Evolutionary conservation across 495 filamentous ascomycete genomes (phyloP), one percentile per base, ranked within the genome.

Genomic region (Pseudevernia furfuracea): DNA sequence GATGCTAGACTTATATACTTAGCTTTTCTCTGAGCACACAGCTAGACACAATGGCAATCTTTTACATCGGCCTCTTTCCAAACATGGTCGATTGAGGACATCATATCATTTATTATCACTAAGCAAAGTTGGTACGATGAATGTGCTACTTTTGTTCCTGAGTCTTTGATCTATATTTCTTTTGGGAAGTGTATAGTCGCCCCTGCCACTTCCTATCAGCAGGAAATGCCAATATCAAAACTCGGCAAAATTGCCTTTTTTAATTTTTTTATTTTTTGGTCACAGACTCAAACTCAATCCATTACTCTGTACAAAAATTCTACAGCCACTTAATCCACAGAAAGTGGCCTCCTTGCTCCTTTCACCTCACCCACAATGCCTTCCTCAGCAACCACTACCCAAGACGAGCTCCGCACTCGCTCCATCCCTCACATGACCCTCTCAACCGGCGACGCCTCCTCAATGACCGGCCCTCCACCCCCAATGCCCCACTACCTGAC

Each of bases 361-460:
- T 30, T 9, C 25, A 15, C 10, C 48, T 2, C 11, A 52, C 46
- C n/a, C 39, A 60, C 52, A 55, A 55, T 55, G 52, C 17, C 52
- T 15, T 55, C 30, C 14, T 6, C 52, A 34, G 17, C 52, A 55
- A 55, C 3, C 52, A 55, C 30, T 30, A n/a, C 30, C 15, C 52
- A 55, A 34, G 30, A 55, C 7, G 52, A 55, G 49, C 81, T 89
- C 37, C 78, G 76, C 10, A 80, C 83, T 19, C 82, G 84, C 23
- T 66, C 77, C n/a, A 69, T 89, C 30, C 86, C 86, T 5, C 76
- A 81, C 49, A 87, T 89, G 82, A 72, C 70, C 1, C 75, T 89
- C 39, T 82, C 81, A 14, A 77, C 79, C 30, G 81, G 79, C 39
- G 74, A 75, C 23, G 60, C 78, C 28, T 67, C 73, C 17, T 81